Evolutionary conservation across 139 green algal species (phyloP), one percentile per base, ranked within the genome.

Genomic region (Chlamydomonas schloesseri): DNA sequence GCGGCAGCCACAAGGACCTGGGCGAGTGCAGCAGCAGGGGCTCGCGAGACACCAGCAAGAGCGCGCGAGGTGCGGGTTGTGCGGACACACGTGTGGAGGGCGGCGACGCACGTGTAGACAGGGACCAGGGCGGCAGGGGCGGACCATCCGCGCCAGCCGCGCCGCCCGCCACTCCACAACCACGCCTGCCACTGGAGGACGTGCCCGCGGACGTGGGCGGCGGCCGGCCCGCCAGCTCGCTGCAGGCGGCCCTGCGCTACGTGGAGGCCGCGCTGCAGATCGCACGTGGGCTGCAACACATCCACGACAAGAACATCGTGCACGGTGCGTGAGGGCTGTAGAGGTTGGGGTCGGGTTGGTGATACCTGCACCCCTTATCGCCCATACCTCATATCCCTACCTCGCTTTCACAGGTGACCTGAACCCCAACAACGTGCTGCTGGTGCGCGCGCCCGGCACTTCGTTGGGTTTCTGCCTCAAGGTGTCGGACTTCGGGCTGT

Each of bases 241-340:
- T 85, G 46, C 23, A 77, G 31, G 79, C 79, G 2, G 79, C 79
- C 11, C 47, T 37, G 67, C 79, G 79, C 13, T 87, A 71, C 80
- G 50, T 88, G 73, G 73, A 81, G 62, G 71, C 75, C 34, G 74
- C 84, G 65, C 79, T 87, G 29, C 77, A 86, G 68, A 82, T 92
- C 10, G 78, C 84, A 1, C 57, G 79, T 20, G 88, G 88, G 14
- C 79, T 92, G 88, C 83, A 85, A 73, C 87, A 92, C 73, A 77
- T 92, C 8, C 88, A 92, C 73, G 84, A 76, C 72, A 89, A 90
- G 62, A 89, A 87, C 79, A 90, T 92, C 36, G 84, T 92, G 34
- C 88, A 92, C 72, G 88, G 78, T 84, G 37, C 1, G 60, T 3
- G 9, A 62, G 18, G 20, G 21, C 2, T 5, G 28, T 67, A 31